A percentile compares a stretch with the other conserved stretches of the same genome.
Conservation (phyloP, 164 flowering plant genomes). For the Vitis riparia region DNA sequence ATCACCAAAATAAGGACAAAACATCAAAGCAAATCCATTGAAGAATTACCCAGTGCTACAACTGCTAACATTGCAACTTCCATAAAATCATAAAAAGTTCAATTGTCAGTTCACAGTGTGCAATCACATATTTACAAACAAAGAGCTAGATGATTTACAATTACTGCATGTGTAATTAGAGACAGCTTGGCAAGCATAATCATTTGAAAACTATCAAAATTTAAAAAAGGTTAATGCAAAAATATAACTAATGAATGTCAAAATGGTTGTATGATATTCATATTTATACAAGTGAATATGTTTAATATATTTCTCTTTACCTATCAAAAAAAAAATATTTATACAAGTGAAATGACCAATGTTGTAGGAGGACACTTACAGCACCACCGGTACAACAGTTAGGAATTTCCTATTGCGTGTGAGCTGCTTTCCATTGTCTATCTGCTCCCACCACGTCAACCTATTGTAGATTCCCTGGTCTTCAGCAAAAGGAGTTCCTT, state of each 20-base stretch:
- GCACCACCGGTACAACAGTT: conserved; percentile 70
- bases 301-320: no score
- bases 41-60: background rate
- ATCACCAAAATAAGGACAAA: no score
- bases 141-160: background rate
- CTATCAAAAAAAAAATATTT: no score
- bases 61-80: background rate
- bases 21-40: no score
- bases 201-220: background rate
- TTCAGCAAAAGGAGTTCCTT: conserved; percentile 77
- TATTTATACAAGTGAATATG: no score
- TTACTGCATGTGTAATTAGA: background rate
- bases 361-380: conserved; percentile 41
- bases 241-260: no score
- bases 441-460: conserved; percentile 83
- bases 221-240: background rate
- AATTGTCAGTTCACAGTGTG: background rate
- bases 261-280: background rate
- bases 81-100: background rate
- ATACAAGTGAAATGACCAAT: no score
- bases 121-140: background rate
- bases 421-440: conserved; percentile 73
- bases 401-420: conserved; percentile 73
- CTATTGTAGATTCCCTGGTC: conserved; percentile 73
- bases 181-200: background rate